Evolutionary conservation across 2,329 filamentous ascomycete genomes (phyloP), one percentile per base, ranked within the genome.

Genomic region (Penicillium polonicum): DNA sequence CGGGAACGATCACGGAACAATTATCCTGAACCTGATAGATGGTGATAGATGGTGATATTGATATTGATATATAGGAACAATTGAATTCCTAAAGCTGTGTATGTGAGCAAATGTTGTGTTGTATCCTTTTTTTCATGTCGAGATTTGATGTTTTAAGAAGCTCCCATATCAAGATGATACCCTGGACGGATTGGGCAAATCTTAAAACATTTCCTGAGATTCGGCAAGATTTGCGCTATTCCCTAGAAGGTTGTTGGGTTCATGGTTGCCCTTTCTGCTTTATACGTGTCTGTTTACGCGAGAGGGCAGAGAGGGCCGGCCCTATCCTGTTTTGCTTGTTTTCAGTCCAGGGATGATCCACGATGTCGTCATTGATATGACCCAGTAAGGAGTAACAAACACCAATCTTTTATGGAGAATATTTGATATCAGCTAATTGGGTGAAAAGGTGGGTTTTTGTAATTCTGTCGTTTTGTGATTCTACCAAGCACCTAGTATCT

Each of bases 281-380:
- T 62, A 52, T 50, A 61, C 23, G 31, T n/a, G 38, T 41, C 12
- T 25, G 36, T 44, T 44, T 48, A 53, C 23, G 52, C 46, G 52
- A 56, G 56, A 59, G 60, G 60, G 60, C 58, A 54, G 48, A 39
- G 5, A 39, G 38, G 38, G 38, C 19, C 21, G 59, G 60, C 59
- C 60, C 60, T 61, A 62, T 39, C 29, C 5, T 57, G 55, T 59
- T 46, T 36, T 36, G 15, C 17, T 36, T 36, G 35, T 36, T 36
- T 36, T 36, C 35, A 36, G 17, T 36, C 15, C 39, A 58, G 54
- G 33, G 35, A 19, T 31, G n/a, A 31, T 31, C 43, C 43, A 31
- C 43, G 13, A 19, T 48, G 35, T 53, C 49, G 41, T 48, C 35
- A 41, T 17, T 51, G 36, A 23, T 41, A 31, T 27, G 31, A 23